Percentiles rank a stretch among this genome's conserved stretches.
These are phyloP conservation scores for Neofusicoccum laricinum DNA, from an alignment of 2,329 filamentous ascomycete genomes.

Conservation along the genomic window DNA sequence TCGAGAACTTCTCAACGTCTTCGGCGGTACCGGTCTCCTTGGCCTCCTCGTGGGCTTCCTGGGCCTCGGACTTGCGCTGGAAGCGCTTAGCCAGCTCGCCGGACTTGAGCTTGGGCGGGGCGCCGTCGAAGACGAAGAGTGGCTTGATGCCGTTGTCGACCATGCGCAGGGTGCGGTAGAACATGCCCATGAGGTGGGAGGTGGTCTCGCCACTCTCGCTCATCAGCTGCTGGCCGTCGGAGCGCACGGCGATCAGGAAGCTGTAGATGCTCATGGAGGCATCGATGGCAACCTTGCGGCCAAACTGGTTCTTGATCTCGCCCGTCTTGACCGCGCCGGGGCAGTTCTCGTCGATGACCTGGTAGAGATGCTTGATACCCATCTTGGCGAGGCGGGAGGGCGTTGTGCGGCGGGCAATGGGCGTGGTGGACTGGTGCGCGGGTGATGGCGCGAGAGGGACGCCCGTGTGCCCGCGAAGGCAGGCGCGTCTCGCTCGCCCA, in stretches of 20 bases:
- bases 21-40: conserved; percentile 96
- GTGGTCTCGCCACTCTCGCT: conserved; percentile 95
- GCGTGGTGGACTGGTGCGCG: conserved; percentile 5
- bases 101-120: conserved; percentile 94
- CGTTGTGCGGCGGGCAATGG: conserved; percentile 2
- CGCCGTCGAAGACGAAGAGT: conserved; percentile 95
- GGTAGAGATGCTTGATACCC: conserved; percentile 45
- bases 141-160: conserved; percentile 99
- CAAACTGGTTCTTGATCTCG: conserved; percentile 98
- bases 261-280: conserved; percentile 99
- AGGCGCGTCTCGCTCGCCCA: conserved; percentile 11
- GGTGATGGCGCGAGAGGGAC: conserved; percentile 7
- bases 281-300: conserved; percentile 90
- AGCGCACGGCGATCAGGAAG: conserved; percentile 95
- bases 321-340: conserved; percentile 95
- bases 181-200: conserved; percentile 98
- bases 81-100: conserved; percentile 95
- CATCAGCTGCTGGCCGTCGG: conserved; percentile 93
- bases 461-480: not conserved
- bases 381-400: conserved; percentile 21
- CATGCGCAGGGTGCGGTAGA: conserved; percentile 97
- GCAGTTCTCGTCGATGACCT: conserved; percentile 68
- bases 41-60: conserved; percentile 85
- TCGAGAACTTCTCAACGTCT: conserved; percentile 97
- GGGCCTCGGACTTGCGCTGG: conserved; percentile 89